Conservation (phyloP, 306 rosid genomes). For the Trifolium dubium region DNA sequence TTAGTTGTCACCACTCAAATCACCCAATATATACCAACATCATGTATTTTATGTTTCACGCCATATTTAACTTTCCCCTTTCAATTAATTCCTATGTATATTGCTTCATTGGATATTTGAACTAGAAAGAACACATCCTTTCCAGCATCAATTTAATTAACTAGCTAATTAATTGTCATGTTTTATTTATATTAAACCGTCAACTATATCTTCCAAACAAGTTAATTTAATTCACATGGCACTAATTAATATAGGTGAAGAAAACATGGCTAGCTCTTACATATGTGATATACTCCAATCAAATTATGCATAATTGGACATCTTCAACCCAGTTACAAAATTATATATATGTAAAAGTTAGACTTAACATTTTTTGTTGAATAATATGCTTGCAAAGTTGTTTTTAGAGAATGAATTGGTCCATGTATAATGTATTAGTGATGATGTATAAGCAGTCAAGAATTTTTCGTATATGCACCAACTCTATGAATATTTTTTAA, state of each 20-base stretch:
- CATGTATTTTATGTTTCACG: neutral
- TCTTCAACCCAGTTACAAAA: conserved; percentile 26
- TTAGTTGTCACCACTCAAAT: too few relatives aligned
- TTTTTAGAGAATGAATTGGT: too few relatives aligned
- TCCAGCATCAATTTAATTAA: neutral
- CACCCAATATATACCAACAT: neutral
- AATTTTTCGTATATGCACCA: too few relatives aligned
- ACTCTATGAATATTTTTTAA: too few relatives aligned
- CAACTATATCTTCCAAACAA: too few relatives aligned
- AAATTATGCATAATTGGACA: conserved; percentile 37
- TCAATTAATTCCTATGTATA: neutral
- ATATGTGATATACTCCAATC: conserved; percentile 7
- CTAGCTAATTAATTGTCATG: neutral
- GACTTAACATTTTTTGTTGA: too few relatives aligned
- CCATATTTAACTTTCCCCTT: neutral
- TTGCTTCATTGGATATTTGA: neutral
- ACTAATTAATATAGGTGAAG: too few relatives aligned
- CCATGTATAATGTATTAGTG: too few relatives aligned
- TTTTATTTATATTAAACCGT: too few relatives aligned
- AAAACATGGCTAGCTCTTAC: conserved; percentile 26
- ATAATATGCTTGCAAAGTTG: too few relatives aligned
- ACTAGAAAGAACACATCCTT: neutral
- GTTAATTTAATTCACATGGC: too few relatives aligned
- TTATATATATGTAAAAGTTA: neutral
- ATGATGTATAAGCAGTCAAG: too few relatives aligned